Evolutionary conservation across 1,284 basidiomycete genomes (phyloP).

Genomic region (Chiua sp.): DNA sequence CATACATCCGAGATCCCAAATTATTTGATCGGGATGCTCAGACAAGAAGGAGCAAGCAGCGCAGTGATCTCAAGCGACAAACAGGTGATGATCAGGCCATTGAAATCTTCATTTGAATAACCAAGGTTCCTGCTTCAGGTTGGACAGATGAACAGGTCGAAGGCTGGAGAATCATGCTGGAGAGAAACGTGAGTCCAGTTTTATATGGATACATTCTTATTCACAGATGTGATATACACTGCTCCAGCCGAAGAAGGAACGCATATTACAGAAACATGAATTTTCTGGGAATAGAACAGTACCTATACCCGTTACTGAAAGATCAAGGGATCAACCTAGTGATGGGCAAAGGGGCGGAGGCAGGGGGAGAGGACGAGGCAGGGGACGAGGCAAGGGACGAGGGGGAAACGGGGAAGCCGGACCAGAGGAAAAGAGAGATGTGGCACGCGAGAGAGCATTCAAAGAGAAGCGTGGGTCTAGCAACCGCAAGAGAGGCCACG

Average conservation of each 20-base stretch:
- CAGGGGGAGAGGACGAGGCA: constrained; percentile 34
- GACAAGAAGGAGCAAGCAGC: constrained; percentile 69
- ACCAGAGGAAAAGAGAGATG: constrained; percentile 31
- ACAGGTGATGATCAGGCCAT: constrained; percentile 52
- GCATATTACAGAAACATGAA: constrained; percentile 72
- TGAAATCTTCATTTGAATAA: background rate
- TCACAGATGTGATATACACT: constrained; percentile 13
- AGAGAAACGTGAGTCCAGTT: constrained; percentile 68
- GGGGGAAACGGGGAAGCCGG: constrained; percentile 44
- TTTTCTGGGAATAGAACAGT: constrained; percentile 65
- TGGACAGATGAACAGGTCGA: constrained; percentile 85
- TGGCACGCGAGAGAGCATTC: constrained; percentile 59
- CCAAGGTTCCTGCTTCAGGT: constrained; percentile 42
- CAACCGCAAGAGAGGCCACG: constrained; percentile 71
- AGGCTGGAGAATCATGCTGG: constrained; percentile 88
- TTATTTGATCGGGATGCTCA: constrained; percentile 78
- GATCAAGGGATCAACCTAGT: constrained; percentile 22
- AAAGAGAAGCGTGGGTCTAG: constrained; percentile 79
- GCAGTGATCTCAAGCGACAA: constrained; percentile 66
- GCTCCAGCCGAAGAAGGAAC: constrained; percentile 73
- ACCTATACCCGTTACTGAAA: constrained; percentile 14
- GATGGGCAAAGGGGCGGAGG: constrained; percentile 22
- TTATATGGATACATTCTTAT: constrained; percentile 8
- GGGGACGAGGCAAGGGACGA: constrained; percentile 40
- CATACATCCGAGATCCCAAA: constrained; percentile 76